These are phyloP conservation scores for Manihot esculenta DNA, from an alignment of 441 rosid genomes.

Conservation along the genomic window DNA sequence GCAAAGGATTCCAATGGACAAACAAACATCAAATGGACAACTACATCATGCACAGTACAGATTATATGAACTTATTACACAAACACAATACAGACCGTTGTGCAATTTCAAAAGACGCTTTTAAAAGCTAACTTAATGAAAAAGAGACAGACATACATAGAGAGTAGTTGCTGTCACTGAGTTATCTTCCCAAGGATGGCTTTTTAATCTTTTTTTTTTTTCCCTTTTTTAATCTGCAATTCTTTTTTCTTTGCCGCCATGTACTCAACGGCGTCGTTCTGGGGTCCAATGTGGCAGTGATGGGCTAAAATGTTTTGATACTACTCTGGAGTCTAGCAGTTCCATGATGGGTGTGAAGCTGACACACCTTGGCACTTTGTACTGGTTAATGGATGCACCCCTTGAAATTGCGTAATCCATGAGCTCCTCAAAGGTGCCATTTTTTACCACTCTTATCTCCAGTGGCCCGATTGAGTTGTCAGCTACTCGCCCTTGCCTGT, in stretches of 20 bases:
- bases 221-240: not conserved
- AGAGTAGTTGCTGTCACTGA: slow-evolving; percentile 9
- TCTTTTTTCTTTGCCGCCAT: not conserved
- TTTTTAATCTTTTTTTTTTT: not conserved
- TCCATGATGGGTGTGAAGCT: slow-evolving; percentile 89
- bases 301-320: slow-evolving; percentile 70
- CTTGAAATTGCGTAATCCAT: slow-evolving; percentile 95
- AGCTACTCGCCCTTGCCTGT: slow-evolving; percentile 80
- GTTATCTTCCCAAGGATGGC: not conserved
- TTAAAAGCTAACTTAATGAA: slow-evolving; percentile 17
- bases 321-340: slow-evolving; percentile 73
- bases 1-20: slow-evolving; percentile 12
- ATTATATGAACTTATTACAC: slow-evolving; percentile 32
- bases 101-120: slow-evolving; percentile 7
- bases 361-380: slow-evolving; percentile 93
- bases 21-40: slow-evolving; percentile 22
- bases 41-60: slow-evolving; percentile 29
- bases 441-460: slow-evolving; percentile 74
- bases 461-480: slow-evolving; percentile 79
- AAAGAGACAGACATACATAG: slow-evolving; percentile 8
- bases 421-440: slow-evolving; percentile 87
- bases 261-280: slow-evolving; percentile 53
- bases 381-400: slow-evolving; percentile 95
- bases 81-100: slow-evolving; percentile 14
- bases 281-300: slow-evolving; percentile 76